phyloP scores from a whole-genome alignment of 148 eudicot genomes.

The Suaeda aralocaspica region DNA sequence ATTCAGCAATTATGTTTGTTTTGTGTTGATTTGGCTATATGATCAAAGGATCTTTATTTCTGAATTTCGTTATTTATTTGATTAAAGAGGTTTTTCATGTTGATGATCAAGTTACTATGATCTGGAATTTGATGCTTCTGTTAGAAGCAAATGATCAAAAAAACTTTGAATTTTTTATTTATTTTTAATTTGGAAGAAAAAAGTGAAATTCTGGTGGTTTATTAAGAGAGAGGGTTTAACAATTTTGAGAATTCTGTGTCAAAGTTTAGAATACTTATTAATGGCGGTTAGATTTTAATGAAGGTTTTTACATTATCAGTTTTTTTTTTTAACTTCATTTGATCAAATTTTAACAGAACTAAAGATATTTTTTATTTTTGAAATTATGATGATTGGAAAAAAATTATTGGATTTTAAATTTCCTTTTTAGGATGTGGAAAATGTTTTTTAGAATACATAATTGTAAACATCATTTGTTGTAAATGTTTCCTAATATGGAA shows the following conservation, averaged over 20 bases:
- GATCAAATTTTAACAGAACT: neutral
- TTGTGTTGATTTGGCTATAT: slow-evolving; percentile 12
- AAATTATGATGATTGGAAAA: slow-evolving; percentile 9
- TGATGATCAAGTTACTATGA: slow-evolving; percentile 18
- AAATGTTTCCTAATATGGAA: slow-evolving; percentile 4
- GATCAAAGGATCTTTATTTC: slow-evolving; percentile 37
- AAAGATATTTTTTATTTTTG: neutral
- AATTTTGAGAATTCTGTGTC: neutral
- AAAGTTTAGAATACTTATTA: neutral
- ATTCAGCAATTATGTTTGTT: neutral
- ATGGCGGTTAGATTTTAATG: neutral
- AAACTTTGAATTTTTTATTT: neutral
- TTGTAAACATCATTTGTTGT: neutral
- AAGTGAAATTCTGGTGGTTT: slow-evolving; percentile 2
- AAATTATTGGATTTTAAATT: neutral
- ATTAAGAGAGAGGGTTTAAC: neutral
- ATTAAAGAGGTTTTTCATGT: neutral
- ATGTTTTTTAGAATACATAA: neutral
- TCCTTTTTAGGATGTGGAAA: neutral
- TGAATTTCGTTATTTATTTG: slow-evolving; percentile 20
- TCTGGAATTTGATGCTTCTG: slow-evolving; percentile 23
- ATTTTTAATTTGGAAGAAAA: too few relatives aligned
- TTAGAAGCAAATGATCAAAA: slow-evolving; percentile 17
- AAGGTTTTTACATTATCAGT: neutral
- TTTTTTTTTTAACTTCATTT: neutral